Conservation (phyloP, 2,329 filamentous ascomycete genomes). For the Botryotinia narcissicola region DNA sequence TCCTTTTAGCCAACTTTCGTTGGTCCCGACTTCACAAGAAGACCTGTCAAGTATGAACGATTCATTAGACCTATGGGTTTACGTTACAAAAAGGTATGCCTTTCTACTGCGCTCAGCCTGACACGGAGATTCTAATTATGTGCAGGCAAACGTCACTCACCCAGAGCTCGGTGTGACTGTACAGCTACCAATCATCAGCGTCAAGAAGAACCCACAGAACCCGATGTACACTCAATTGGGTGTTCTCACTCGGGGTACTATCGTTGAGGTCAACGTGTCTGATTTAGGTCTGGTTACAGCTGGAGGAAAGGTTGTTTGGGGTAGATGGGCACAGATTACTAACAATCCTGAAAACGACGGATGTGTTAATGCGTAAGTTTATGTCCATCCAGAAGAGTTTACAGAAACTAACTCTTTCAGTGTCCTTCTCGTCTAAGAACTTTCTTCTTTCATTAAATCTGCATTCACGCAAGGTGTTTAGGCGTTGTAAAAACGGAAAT, state of each 20-base stretch:
- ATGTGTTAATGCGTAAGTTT: slow-evolving; percentile 30
- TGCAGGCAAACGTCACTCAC: slow-evolving; percentile 59
- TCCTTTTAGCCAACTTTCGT: slow-evolving; percentile 69
- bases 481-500: slow-evolving; percentile 18
- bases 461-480: slow-evolving; percentile 22
- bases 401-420: slow-evolving; percentile 13
- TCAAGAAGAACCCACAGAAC: slow-evolving; percentile 85
- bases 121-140: background rate
- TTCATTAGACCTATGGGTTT: slow-evolving; percentile 77
- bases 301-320: slow-evolving; percentile 91
- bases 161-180: slow-evolving; percentile 84
- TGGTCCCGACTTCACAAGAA: slow-evolving; percentile 74
- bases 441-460: background rate
- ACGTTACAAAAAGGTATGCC: slow-evolving; percentile 66
- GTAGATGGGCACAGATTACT: slow-evolving; percentile 70
- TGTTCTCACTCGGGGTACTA: slow-evolving; percentile 80
- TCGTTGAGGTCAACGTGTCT: slow-evolving; percentile 88
- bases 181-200: slow-evolving; percentile 71
- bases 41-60: slow-evolving; percentile 71
- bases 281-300: slow-evolving; percentile 90
- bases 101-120: background rate
- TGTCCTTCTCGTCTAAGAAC: slow-evolving; percentile 32
- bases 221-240: slow-evolving; percentile 91
- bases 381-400: background rate
- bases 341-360: slow-evolving; percentile 40